phyloP scores from a whole-genome alignment of 495 filamentous ascomycete species.

The Lasiosphaeriaceae sp. region DNA sequence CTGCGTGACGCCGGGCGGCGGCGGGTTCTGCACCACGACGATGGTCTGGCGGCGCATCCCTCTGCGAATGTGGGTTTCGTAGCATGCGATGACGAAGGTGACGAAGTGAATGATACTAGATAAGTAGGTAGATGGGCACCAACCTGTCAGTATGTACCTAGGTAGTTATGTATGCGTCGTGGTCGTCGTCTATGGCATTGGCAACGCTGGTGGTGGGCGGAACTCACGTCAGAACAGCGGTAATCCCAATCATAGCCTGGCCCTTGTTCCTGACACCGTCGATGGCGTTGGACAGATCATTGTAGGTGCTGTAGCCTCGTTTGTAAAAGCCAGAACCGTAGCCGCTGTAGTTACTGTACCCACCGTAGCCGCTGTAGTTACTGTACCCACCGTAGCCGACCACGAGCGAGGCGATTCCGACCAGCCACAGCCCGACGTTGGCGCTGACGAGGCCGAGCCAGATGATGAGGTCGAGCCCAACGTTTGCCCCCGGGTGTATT shows the following conservation, averaged over 20 bases:
- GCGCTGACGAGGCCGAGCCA: constrained; percentile 8
- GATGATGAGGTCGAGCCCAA: constrained; percentile 15
- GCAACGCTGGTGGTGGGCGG: neutral
- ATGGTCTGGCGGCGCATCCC: too few species aligned
- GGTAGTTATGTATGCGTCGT: too few species aligned
- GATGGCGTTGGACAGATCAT: neutral
- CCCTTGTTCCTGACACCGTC: neutral
- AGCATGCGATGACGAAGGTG: constrained; percentile 6
- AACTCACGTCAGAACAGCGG: constrained; percentile 2
- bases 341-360: too few species aligned
- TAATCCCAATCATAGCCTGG: constrained; percentile 3
- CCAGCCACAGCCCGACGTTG: neutral
- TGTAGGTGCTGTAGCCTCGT: too few species aligned
- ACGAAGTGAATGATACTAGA: constrained; percentile 6
- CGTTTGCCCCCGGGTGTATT: constrained; percentile 16
- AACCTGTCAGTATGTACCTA: too few species aligned
- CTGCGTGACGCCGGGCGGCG: too few species aligned
- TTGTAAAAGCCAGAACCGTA: too few species aligned
- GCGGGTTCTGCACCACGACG: too few species aligned
- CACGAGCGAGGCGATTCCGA: neutral
- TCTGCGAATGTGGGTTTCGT: constrained; percentile 5
- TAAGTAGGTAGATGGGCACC: too few species aligned
- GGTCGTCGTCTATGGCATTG: too few species aligned
- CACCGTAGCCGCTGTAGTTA: neutral
- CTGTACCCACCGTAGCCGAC: neutral